Conservation (phyloP, 1,139 yeast genomes). For the Debaryomycetaceae sp. region DNA sequence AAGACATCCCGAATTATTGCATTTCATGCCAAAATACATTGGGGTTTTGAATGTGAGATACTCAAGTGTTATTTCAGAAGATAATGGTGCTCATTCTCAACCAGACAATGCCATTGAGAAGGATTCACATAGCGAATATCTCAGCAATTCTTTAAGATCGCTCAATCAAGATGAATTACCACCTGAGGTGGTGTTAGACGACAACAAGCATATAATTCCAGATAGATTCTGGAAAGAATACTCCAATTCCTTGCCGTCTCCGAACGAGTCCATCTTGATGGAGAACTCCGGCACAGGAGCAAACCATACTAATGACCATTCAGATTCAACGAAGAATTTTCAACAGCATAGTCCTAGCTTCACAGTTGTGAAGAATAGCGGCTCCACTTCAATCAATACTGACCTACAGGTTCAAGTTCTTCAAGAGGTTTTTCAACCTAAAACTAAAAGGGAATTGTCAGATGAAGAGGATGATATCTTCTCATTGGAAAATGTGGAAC, state of each 20-base stretch:
- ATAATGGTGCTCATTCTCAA: conserved; percentile 8
- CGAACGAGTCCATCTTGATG: conserved; percentile 12
- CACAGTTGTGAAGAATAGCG: conserved; percentile 10
- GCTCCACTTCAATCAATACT: conserved; percentile 36
- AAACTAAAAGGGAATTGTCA: conserved; percentile 7
- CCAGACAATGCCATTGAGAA: conserved; percentile 1
- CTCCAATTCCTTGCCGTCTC: conserved; percentile 55
- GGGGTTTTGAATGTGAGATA: conserved; percentile 93
- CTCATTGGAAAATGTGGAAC: conserved; percentile 32
- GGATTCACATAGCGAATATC: not conserved
- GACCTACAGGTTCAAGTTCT: conserved; percentile 40
- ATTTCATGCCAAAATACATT: conserved; percentile 88
- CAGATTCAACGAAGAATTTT: not conserved
- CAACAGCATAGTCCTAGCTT: not conserved
- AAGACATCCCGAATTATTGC: conserved; percentile 69
- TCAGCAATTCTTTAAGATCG: conserved; percentile 1
- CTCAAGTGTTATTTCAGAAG: conserved; percentile 44
- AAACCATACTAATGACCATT: not conserved
- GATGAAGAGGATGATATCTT: conserved; percentile 24
- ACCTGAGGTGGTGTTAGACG: conserved; percentile 85
- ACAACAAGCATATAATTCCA: conserved; percentile 86
- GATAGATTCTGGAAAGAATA: conserved; percentile 67
- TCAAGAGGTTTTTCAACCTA: conserved; percentile 37
- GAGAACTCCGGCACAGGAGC: not conserved
- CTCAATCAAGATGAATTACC: conserved; percentile 30